Evolutionary conservation across 2,329 filamentous ascomycete genomes (phyloP).

Genomic region (Sporothrix luriei): DNA sequence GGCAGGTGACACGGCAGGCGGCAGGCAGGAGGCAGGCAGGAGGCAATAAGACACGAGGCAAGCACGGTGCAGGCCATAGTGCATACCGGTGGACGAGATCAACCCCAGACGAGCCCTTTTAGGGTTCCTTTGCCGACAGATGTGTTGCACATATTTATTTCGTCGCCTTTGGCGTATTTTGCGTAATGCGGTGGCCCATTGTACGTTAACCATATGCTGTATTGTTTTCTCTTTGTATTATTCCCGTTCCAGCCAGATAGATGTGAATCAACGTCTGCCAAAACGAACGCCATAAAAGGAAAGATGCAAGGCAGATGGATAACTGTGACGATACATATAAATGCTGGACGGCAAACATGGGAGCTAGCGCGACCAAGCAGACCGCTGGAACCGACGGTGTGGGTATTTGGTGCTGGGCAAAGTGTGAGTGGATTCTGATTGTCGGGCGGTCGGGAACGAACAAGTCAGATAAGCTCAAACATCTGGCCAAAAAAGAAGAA

Average conservation of each 20-base stretch:
- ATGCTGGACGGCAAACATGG: background rate
- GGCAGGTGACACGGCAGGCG: background rate
- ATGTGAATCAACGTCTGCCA: too few species aligned
- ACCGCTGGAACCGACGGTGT: slow-evolving; percentile 20
- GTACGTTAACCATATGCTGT: too few species aligned
- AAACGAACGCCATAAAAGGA: background rate
- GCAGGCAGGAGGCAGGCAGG: background rate
- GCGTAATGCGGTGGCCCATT: background rate
- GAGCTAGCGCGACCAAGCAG: background rate
- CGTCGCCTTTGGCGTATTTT: background rate
- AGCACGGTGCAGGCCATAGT: too few species aligned
- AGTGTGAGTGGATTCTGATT: slow-evolving; percentile 1
- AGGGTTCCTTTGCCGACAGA: background rate
- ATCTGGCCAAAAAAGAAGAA: background rate
- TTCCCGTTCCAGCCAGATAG: too few species aligned
- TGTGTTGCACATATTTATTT: background rate
- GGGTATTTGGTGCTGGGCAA: background rate
- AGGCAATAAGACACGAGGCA: background rate
- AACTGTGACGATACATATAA: background rate
- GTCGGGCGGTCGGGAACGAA: background rate
- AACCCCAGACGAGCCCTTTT: background rate
- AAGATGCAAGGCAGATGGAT: slow-evolving; percentile 6
- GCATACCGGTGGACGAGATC: background rate
- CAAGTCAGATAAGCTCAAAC: background rate
- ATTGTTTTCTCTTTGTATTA: too few species aligned